Evolutionary conservation across 23 red algal genomes (phyloP), one percentile per base, ranked within the genome.

Genomic region (Agarophyton chilense): DNA sequence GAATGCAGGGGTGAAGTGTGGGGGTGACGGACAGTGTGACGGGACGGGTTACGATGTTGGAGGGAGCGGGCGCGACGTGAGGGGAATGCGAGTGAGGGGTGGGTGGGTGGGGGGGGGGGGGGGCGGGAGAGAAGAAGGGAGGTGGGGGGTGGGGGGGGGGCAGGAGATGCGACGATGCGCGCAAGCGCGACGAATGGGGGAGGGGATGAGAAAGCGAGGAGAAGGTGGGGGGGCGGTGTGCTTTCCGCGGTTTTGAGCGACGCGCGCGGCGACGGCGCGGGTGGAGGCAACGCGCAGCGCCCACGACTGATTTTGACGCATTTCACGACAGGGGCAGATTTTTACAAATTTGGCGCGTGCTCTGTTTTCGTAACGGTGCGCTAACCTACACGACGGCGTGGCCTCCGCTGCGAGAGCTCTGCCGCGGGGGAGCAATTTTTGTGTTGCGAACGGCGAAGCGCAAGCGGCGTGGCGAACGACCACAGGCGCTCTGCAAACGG

Each of bases 201-300:
- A 7, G 19, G n/a, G 56, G 56, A 4, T 31, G 7, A 7, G 56
- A n/a, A 61, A n/a, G 39, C 16, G 65, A 34, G 36, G 35, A 44
- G 35, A 13, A 34, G 21, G 65, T 6, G 35, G 35, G 35, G 65
- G 35, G 36, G 35, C 68, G 38, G 41, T 39, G 43, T 5, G 68
- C 40, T 11, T 29, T 4, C 29, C 41, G 41, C 68, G 68, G 47
- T 43, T 49, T 43, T 49, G 40, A 36, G 56, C 56, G 26, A 31
- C 56, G 56, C 19, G 56, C 56, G 56, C 39, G 40, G 40, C 68
- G 68, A 10, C 68, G 39, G 68, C 41, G 68, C 65, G 65, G 34
- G 60, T 38, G 60, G 31, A 38, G 60, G 56, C 56, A 35, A 38
- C 60, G 16, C 60, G 60, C 7, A 25, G 31, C 60, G 60, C 52